These are phyloP conservation scores for Lipomyces yamadae DNA, from an alignment of 805 yeast genomes.

Conservation along the genomic window DNA sequence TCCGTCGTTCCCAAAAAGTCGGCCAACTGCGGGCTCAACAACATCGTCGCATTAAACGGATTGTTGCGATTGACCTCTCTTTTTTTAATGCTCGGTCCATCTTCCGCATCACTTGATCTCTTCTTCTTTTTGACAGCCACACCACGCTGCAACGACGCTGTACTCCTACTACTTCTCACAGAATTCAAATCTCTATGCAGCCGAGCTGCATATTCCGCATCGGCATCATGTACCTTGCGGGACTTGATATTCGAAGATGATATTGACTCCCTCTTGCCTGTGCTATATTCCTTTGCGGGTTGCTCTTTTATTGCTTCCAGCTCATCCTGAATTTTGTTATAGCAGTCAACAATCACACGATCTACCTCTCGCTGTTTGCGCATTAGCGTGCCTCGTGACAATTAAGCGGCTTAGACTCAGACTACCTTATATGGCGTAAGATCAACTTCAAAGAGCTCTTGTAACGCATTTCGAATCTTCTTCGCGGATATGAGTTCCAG, in stretches of 20 bases:
- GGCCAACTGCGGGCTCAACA: slow-evolving; percentile 58
- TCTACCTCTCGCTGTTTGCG: slow-evolving; percentile 59
- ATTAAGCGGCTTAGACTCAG: background rate
- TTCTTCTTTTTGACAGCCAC: slow-evolving; percentile 29
- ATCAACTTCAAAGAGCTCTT: slow-evolving; percentile 65
- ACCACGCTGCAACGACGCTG: background rate
- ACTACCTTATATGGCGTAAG: slow-evolving; percentile 51
- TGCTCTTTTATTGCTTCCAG: slow-evolving; percentile 45
- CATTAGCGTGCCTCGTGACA: background rate
- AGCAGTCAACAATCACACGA: slow-evolving; percentile 63
- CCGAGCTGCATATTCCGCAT: slow-evolving; percentile 31
- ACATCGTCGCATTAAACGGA: slow-evolving; percentile 50
- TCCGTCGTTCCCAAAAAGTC: slow-evolving; percentile 54
- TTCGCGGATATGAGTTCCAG: slow-evolving; percentile 72
- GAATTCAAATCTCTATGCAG: slow-evolving; percentile 30
- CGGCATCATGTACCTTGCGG: slow-evolving; percentile 30
- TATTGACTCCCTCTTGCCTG: slow-evolving; percentile 1
- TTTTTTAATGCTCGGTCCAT: slow-evolving; percentile 24
- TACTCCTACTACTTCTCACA: slow-evolving; percentile 14
- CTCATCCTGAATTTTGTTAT: slow-evolving; percentile 53
- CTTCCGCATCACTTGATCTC: slow-evolving; percentile 27
- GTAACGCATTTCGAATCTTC: slow-evolving; percentile 71
- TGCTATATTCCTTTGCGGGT: slow-evolving; percentile 16
- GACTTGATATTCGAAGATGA: background rate
- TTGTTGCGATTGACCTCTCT: slow-evolving; percentile 43